These are phyloP conservation scores for Umbelopsis sp. DNA, from an alignment of 371 early-diverging fungal species.

Conservation along the genomic window DNA sequence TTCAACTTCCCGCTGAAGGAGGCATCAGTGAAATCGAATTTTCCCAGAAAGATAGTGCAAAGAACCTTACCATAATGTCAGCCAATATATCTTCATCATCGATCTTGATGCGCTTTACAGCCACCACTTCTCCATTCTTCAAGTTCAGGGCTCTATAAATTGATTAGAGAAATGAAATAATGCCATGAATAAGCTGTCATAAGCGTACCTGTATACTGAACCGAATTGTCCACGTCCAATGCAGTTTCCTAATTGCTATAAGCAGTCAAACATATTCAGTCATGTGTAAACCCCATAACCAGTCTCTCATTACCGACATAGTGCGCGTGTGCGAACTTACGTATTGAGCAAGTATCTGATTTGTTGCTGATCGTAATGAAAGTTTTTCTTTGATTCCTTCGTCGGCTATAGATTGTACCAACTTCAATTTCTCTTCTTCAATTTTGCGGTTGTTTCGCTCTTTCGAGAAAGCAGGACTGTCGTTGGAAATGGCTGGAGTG, in stretches of 20 bases:
- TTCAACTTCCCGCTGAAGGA: conserved; percentile 66
- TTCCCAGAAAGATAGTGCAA: not conserved
- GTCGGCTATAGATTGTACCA: not conserved
- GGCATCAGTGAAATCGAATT: not conserved
- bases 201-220: conserved; percentile 66
- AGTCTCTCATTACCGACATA: no score
- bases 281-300: no score
- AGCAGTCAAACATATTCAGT: conserved; percentile 4
- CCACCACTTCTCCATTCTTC: conserved; percentile 85
- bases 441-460: conserved; percentile 1
- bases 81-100: conserved; percentile 57
- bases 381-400: conserved; percentile 43
- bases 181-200: not conserved
- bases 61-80: conserved; percentile 58
- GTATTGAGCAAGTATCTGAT: conserved; percentile 51
- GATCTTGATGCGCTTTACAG: conserved; percentile 82
- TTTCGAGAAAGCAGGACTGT: not conserved
- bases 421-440: conserved; percentile 2
- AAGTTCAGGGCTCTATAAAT: conserved; percentile 75
- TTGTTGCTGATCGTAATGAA: conserved; percentile 54
- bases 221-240: conserved; percentile 95
- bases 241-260: conserved; percentile 82
- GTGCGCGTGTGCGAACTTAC: conserved; percentile 32
- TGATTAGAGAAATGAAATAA: no score
- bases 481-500: conserved; percentile 4